Conservation (phyloP, 2,329 filamentous ascomycete species). For the Pseudogymnoascus sp. region DNA sequence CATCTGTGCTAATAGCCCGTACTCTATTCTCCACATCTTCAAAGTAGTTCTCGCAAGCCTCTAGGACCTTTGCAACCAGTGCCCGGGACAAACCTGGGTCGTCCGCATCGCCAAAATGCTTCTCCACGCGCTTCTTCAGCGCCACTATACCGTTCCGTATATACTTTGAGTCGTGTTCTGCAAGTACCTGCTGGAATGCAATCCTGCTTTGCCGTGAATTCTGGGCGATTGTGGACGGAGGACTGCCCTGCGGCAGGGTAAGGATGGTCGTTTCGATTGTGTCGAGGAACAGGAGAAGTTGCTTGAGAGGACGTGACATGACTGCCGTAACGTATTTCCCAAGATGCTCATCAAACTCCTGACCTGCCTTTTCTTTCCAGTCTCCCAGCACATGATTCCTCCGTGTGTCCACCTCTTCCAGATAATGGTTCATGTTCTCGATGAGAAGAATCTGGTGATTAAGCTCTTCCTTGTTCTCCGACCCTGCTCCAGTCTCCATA, state of each 20-base stretch:
- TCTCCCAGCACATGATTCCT: conserved; percentile 68
- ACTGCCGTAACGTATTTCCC: conserved; percentile 78
- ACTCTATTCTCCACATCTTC: conserved; percentile 53
- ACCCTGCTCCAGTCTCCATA: conserved; percentile 46
- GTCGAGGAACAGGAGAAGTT: conserved; percentile 84
- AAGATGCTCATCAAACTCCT: conserved; percentile 81
- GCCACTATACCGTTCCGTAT: conserved; percentile 84
- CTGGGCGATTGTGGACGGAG: conserved; percentile 56
- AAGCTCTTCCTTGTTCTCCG: conserved; percentile 90
- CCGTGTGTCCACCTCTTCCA: conserved; percentile 77
- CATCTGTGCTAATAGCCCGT: conserved; percentile 48
- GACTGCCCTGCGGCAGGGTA: conserved; percentile 51
- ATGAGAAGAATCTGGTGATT: conserved; percentile 97
- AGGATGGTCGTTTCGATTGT: conserved; percentile 65
- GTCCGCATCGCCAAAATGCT: conserved; percentile 89
- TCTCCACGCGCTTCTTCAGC: conserved; percentile 85
- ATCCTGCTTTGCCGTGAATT: conserved; percentile 76
- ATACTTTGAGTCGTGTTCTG: conserved; percentile 73
- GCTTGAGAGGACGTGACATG: conserved; percentile 80
- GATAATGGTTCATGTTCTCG: conserved; percentile 97
- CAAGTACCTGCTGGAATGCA: conserved; percentile 78
- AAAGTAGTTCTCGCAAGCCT: conserved; percentile 55
- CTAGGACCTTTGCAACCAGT: conserved; percentile 48
- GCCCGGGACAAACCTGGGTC: conserved; percentile 47
- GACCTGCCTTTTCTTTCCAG: conserved; percentile 70